A percentile compares a stretch with the other conserved stretches of the same genome.
phyloP scores from a whole-genome alignment of 2,329 filamentous ascomycete genomes.

The Venturia carpophila region DNA sequence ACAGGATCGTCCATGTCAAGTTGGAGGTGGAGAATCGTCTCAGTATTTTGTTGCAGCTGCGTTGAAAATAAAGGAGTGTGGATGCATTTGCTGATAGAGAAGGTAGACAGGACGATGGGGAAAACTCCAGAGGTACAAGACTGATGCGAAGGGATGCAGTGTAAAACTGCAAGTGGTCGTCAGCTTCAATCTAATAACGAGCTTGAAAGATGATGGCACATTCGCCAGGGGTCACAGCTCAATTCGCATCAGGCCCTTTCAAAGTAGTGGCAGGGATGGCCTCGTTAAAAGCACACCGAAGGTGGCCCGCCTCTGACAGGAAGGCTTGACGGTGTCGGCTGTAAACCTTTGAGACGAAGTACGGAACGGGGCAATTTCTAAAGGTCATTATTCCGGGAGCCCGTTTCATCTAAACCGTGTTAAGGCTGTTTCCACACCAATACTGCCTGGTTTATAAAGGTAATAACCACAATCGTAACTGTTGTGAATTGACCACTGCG shows the following conservation, averaged over 20 bases:
- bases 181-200: conserved; percentile 15
- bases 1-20: conserved; percentile 8
- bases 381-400: conserved; percentile 11
- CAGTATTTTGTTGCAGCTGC: background rate
- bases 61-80: conserved; percentile 4
- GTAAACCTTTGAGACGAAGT: background rate
- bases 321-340: conserved; percentile 10
- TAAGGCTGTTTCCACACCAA: conserved; percentile 8
- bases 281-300: background rate
- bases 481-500: background rate
- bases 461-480: conserved; percentile 22
- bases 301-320: conserved; percentile 22
- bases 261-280: conserved; percentile 15
- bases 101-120: background rate
- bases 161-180: background rate
- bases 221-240: conserved; percentile 2
- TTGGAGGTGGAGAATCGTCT: background rate
- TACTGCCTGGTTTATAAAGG: conserved; percentile 13
- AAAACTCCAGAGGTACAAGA: background rate
- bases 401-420: conserved; percentile 17
- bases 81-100: background rate
- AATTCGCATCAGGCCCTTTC: background rate
- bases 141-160: conserved; percentile 3
- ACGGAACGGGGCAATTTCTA: conserved; percentile 8
- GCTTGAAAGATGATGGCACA: conserved; percentile 10